Conservation (phyloP, 2,329 filamentous ascomycete species). For the Phaeophleospora eucalypticola region DNA sequence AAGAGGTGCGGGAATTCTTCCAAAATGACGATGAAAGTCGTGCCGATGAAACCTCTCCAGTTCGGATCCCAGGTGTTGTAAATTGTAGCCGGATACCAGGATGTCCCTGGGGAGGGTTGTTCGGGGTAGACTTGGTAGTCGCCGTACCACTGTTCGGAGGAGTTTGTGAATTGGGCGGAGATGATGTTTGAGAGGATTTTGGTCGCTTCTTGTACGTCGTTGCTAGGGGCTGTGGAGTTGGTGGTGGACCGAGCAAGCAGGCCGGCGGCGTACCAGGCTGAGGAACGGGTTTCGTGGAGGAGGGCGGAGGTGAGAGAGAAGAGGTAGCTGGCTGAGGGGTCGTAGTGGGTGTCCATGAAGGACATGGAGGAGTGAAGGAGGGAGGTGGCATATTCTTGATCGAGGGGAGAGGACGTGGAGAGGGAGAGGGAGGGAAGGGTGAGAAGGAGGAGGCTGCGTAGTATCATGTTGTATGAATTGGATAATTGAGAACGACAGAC, state of each 20-base stretch:
- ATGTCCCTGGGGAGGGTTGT: slow-evolving; percentile 54
- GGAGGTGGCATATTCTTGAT: slow-evolving; percentile 3
- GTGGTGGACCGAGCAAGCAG: slow-evolving; percentile 55
- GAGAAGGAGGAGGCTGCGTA: too few species aligned
- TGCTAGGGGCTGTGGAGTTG: too few species aligned
- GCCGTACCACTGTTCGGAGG: slow-evolving; percentile 54
- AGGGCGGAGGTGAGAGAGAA: slow-evolving; percentile 47
- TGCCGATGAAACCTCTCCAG: slow-evolving; percentile 61
- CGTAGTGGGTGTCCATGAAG: slow-evolving; percentile 52
- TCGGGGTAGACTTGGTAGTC: slow-evolving; percentile 55
- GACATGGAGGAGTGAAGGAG: slow-evolving; percentile 17
- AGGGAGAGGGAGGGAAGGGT: not conserved
- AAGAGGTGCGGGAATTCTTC: slow-evolving; percentile 56
- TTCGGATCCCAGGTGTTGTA: slow-evolving; percentile 60
- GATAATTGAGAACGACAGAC: not conserved
- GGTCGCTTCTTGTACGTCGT: slow-evolving; percentile 49
- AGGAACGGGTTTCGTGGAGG: slow-evolving; percentile 54
- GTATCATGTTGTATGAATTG: not conserved
- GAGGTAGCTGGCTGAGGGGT: slow-evolving; percentile 50
- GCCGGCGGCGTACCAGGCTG: slow-evolving; percentile 57
- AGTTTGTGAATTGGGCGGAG: slow-evolving; percentile 49
- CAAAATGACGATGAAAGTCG: slow-evolving; percentile 54
- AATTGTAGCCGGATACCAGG: slow-evolving; percentile 47
- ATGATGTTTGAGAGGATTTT: slow-evolving; percentile 55
- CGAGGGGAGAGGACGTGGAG: not conserved